Conservation (phyloP, 2,329 filamentous ascomycete genomes). For the Neoascochyta sp. region DNA sequence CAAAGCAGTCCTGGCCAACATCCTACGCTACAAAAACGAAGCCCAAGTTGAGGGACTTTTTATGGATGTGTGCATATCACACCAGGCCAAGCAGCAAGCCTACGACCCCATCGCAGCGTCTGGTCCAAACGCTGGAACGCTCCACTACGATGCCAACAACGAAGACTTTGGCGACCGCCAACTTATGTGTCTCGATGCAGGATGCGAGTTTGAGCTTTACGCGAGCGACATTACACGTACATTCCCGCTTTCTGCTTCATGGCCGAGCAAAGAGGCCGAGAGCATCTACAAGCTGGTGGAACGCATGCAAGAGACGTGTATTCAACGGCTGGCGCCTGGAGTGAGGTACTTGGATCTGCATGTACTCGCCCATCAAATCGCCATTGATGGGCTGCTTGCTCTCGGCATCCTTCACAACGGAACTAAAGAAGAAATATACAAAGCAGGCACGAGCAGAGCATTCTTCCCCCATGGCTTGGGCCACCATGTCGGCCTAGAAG, state of each 20-base stretch:
- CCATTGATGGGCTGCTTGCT: constrained; percentile 64
- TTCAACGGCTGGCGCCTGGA: constrained; percentile 65
- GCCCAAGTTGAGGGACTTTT: constrained; percentile 80
- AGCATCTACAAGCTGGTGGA: constrained; percentile 75
- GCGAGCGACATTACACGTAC: constrained; percentile 88
- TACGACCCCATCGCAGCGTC: constrained; percentile 88
- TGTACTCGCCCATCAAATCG: constrained; percentile 67
- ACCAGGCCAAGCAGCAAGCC: constrained; percentile 71
- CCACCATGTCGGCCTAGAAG: constrained; percentile 89
- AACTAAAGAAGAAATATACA: constrained; percentile 66
- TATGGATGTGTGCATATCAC: constrained; percentile 65
- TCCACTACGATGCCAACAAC: constrained; percentile 85
- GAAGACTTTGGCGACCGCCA: constrained; percentile 65
- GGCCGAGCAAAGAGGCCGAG: constrained; percentile 62
- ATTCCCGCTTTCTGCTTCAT: constrained; percentile 70
- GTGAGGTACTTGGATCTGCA: constrained; percentile 70
- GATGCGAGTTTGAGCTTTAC: constrained; percentile 80
- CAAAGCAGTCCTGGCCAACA: constrained; percentile 61
- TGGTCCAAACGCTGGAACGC: constrained; percentile 74
- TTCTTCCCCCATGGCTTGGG: constrained; percentile 92
- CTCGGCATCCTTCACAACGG: constrained; percentile 70
- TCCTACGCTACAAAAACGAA: constrained; percentile 68
- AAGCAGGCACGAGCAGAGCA: constrained; percentile 74
- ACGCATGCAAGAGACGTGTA: constrained; percentile 74
- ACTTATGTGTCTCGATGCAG: constrained; percentile 80